Conservation (phyloP, 495 filamentous ascomycete genomes). For the Pyrenopolyporus hunteri region DNA sequence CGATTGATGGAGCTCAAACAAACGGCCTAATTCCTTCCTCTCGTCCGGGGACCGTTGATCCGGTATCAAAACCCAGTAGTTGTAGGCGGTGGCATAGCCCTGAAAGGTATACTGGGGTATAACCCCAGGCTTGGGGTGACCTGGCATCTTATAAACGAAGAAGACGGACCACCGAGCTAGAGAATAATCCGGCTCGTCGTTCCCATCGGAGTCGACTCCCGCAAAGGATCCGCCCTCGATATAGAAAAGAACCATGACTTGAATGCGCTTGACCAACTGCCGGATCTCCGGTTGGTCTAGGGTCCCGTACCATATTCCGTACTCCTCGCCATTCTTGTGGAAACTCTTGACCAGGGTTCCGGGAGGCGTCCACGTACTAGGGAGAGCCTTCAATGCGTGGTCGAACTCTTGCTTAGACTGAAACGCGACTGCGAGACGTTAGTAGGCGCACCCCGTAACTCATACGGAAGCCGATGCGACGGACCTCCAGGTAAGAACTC, state of each 20-base stretch:
- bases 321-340: constrained; percentile 45
- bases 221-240: constrained; percentile 87
- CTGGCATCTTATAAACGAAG: constrained; percentile 75
- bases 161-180: constrained; percentile 86
- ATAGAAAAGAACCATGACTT: constrained; percentile 83
- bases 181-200: constrained; percentile 71
- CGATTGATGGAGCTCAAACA: constrained; percentile 35
- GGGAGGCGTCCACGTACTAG: constrained; percentile 65
- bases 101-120: constrained; percentile 72
- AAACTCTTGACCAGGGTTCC: constrained; percentile 55
- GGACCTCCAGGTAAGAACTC: constrained; percentile 72
- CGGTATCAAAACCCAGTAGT: constrained; percentile 71
- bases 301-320: constrained; percentile 60
- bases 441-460: constrained; percentile 3
- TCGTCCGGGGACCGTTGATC: constrained; percentile 34
- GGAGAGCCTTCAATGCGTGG: constrained; percentile 57
- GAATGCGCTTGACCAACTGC: constrained; percentile 73
- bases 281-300: constrained; percentile 61
- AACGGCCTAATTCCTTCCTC: constrained; percentile 13
- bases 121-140: constrained; percentile 48
- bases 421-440: constrained; percentile 62
- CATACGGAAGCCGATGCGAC: constrained; percentile 33
- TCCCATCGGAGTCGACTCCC: constrained; percentile 68
- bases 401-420: constrained; percentile 64
- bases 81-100: constrained; percentile 88